phyloP scores from a whole-genome alignment of 768 basidiomycete genomes.

The Ramaria sp. region DNA sequence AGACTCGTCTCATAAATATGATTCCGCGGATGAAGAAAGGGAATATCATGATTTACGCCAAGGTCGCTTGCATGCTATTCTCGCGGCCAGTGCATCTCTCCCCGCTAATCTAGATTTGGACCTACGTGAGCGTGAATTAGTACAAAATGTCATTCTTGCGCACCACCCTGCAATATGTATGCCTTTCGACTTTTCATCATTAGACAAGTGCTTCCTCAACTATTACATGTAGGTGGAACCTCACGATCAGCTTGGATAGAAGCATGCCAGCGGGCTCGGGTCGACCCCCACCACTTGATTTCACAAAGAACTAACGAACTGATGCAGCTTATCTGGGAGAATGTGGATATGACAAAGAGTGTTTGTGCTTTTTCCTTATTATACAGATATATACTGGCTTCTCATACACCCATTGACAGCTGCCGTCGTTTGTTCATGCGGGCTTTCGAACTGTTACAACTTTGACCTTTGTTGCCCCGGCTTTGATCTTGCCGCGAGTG shows the following conservation, averaged over 20 bases:
- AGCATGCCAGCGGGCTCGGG: slow-evolving; percentile 53
- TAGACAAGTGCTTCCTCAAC: background rate
- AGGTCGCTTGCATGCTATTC: slow-evolving; percentile 37
- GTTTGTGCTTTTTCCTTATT: slow-evolving; percentile 21
- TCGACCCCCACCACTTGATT: slow-evolving; percentile 59
- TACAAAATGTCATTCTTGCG: slow-evolving; percentile 51
- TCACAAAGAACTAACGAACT: slow-evolving; percentile 38
- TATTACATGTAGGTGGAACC: slow-evolving; percentile 27
- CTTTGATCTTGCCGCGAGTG: slow-evolving; percentile 54
- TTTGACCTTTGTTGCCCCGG: slow-evolving; percentile 70
- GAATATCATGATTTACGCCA: slow-evolving; percentile 36
- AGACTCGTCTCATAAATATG: slow-evolving; percentile 18
- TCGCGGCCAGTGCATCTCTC: slow-evolving; percentile 42
- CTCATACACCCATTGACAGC: slow-evolving; percentile 12
- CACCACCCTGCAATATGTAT: slow-evolving; percentile 62
- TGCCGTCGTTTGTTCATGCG: slow-evolving; percentile 30
- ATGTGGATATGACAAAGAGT: slow-evolving; percentile 35
- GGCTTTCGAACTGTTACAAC: slow-evolving; percentile 68
- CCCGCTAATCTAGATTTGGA: slow-evolving; percentile 29
- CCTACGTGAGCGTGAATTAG: slow-evolving; percentile 35
- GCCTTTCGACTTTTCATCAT: slow-evolving; percentile 17
- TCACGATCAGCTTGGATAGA: slow-evolving; percentile 74
- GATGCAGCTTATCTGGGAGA: slow-evolving; percentile 38
- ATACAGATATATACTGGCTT: background rate
- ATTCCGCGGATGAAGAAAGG: slow-evolving; percentile 23